These are phyloP conservation scores for Leccinum subatratum DNA, from an alignment of 1,284 basidiomycete genomes.

Conservation along the genomic window DNA sequence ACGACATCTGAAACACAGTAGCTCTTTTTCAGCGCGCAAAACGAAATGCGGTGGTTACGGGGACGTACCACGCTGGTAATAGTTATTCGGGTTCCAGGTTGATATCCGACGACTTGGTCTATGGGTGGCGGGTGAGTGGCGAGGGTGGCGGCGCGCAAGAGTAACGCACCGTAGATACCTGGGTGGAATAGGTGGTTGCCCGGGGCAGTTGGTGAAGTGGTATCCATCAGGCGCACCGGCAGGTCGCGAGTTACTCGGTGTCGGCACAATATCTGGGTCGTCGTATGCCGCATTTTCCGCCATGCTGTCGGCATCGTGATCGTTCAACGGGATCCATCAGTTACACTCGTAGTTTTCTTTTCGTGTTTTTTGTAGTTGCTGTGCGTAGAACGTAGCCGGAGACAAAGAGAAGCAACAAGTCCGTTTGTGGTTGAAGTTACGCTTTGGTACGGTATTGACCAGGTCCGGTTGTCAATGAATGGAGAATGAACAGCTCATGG, in stretches of 20 bases:
- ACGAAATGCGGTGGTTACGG: neutral
- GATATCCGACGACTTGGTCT: constrained; percentile 66
- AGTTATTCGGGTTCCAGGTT: constrained; percentile 61
- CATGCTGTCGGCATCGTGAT: too few relatives aligned
- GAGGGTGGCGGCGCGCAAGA: neutral
- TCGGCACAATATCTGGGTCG: constrained; percentile 13
- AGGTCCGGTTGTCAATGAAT: too few relatives aligned
- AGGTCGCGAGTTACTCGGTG: constrained; percentile 17
- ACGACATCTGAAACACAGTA: constrained; percentile 44
- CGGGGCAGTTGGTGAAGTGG: constrained; percentile 50
- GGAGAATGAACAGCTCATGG: too few relatives aligned
- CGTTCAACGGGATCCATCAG: too few relatives aligned
- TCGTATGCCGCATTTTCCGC: constrained; percentile 11
- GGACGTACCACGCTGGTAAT: constrained; percentile 56
- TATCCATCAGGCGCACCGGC: constrained; percentile 33
- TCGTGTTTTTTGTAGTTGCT: too few relatives aligned
- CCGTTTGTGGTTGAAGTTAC: too few relatives aligned
- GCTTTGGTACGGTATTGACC: too few relatives aligned
- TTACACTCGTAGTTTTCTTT: too few relatives aligned
- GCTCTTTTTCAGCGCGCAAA: neutral
- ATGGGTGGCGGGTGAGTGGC: neutral
- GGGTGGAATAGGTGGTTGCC: constrained; percentile 64
- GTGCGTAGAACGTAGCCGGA: too few relatives aligned
- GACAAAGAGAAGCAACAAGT: too few relatives aligned
- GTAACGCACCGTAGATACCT: constrained; percentile 49